Evolutionary conservation across 257 asterid species (phyloP), one percentile per base, ranked within the genome.

Genomic region (Solanum tarapatanum): DNA sequence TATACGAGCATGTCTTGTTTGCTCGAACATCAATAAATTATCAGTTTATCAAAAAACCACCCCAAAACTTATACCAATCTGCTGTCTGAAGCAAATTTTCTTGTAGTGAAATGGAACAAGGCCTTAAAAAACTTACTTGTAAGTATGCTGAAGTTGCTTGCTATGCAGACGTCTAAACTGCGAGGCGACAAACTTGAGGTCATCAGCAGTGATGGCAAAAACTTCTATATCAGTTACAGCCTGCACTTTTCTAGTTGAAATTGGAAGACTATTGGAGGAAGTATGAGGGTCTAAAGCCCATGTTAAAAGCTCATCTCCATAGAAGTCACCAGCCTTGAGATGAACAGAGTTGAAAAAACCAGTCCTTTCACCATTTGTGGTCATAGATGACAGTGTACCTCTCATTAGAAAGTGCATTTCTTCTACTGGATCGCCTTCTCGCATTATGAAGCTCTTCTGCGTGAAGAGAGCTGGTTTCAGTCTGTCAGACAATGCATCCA

Each of bases 381-480:
- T 69, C 84, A 69, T 74, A 3, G 84, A 11, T 30, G 16, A 39
- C 58, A 87, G 8, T 5, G 76, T 51, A 19, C 87, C 89, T 23
- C 84, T 39, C 68, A 72, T 36, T 70, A 87, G 26, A 83, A 87
- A 82, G 39, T 45, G 70, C 89, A 87, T 87, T 8, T 45, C 87
- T 6, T 87, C 84, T 14, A 82, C 87, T 2, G 87, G 89, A 32
- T 82, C 83, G 5, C 87, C 89, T 26, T 87, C 89, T 8, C 17
- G 43, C 2, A 51, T 14, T 83, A 83, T 55, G 76, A 26, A 83
- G 24, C 87, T 83, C 11, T 70, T 39, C 33, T 87, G 21, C 12
- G 84, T 83, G 87, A 69, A 87, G 11, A 51, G 84, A 11, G 85
- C 87, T 24, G 77, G 48, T 83, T 83, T 87, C 21, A 87, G 77